Conservation (phyloP, 306 rosid genomes). For the Rosa persica region DNA sequence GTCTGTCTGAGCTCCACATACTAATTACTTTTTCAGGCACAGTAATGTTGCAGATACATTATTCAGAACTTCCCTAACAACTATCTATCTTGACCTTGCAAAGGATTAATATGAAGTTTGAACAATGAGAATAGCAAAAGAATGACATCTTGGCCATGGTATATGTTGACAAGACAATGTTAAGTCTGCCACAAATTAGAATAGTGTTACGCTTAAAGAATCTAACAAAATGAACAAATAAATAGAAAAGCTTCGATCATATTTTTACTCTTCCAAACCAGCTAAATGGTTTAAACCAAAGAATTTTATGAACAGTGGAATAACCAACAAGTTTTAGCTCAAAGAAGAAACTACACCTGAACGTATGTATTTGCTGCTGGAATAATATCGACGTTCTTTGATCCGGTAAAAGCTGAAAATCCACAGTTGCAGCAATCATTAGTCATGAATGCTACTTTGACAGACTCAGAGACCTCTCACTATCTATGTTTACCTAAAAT, state of each 20-base stretch:
- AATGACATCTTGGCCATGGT: not conserved
- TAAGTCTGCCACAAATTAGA: not conserved
- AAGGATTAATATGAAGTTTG: too few species aligned
- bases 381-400: conserved; percentile 59
- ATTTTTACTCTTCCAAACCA: not conserved
- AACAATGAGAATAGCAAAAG: not conserved
- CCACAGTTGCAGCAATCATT: conserved; percentile 30
- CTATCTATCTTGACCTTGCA: not conserved
- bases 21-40: too few species aligned
- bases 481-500: conserved; percentile 17
- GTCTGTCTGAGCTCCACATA: not conserved
- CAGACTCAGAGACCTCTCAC: conserved; percentile 23
- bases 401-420: conserved; percentile 76
- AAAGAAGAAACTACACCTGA: conserved; percentile 50
- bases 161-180: conserved; percentile 2
- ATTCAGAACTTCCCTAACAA: not conserved
- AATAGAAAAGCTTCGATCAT: not conserved
- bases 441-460: conserved; percentile 26
- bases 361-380: conserved; percentile 84
- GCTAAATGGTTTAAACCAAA: not conserved
- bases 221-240: not conserved
- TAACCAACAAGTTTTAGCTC: not conserved
- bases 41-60: not conserved
- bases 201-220: not conserved
- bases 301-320: not conserved